Percentiles rank a stretch among this genome's conserved stretches.
Evolutionary conservation across 495 filamentous ascomycete species (phyloP).

Genomic region (Lophiostoma macrostomum): DNA sequence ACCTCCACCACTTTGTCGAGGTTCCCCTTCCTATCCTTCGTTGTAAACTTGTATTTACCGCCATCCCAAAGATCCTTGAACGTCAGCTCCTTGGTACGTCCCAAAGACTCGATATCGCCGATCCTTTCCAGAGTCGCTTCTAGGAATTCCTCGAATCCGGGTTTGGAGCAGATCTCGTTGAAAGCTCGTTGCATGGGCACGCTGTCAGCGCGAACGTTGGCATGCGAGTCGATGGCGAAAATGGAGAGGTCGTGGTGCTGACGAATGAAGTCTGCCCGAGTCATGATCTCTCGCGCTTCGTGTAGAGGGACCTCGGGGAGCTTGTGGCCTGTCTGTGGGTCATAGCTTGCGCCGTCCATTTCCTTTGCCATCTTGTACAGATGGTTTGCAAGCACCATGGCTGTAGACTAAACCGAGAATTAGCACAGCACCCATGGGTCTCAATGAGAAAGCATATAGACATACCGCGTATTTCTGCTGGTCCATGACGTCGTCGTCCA

Average conservation of each 20-base stretch:
- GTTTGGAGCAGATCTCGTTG: conserved; percentile 66
- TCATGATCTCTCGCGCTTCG: conserved; percentile 88
- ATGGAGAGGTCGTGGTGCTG: conserved; percentile 89
- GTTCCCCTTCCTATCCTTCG: conserved; percentile 51
- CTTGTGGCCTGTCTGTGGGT: conserved; percentile 65
- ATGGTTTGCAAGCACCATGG: conserved; percentile 88
- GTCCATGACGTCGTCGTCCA: conserved; percentile 99
- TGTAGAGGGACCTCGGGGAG: conserved; percentile 82
- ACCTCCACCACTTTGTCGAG: conserved; percentile 39
- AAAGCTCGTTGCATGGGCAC: conserved; percentile 97
- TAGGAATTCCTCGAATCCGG: conserved; percentile 76
- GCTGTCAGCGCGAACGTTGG: conserved; percentile 76
- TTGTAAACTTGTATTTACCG: conserved; percentile 72
- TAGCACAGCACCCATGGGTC: not conserved
- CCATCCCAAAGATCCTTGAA: conserved; percentile 78
- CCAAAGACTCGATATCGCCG: conserved; percentile 84
- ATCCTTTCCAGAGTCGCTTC: conserved; percentile 82
- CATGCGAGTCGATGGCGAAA: conserved; percentile 86
- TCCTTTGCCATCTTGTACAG: conserved; percentile 77
- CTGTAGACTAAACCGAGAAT: conserved; percentile 59
- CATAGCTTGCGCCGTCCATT: conserved; percentile 57
- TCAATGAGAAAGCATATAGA: not conserved
- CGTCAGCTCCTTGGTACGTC: conserved; percentile 84
- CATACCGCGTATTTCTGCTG: conserved; percentile 90
- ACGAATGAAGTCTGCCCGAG: conserved; percentile 89